Percentiles rank a stretch among this genome's conserved stretches.
These are phyloP conservation scores for Aspergillus sp. DNA, from an alignment of 2,329 filamentous ascomycete species.

Conservation along the genomic window DNA sequence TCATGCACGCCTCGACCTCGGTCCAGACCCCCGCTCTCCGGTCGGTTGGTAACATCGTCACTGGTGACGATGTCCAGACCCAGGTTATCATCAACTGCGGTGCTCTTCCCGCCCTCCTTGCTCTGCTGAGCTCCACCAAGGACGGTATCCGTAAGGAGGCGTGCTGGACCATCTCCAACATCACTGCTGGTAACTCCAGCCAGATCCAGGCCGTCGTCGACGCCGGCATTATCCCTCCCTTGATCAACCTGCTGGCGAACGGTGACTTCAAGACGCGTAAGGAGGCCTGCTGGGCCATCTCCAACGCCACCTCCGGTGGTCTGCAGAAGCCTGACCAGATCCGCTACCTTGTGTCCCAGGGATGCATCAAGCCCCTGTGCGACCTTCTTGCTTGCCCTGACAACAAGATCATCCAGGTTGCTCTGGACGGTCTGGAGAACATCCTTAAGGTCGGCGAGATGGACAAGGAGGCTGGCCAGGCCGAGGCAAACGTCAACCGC, in stretches of 20 bases:
- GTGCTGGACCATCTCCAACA: slow-evolving; percentile 99
- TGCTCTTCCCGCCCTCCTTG: slow-evolving; percentile 85
- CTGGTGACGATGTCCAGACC: slow-evolving; percentile 96
- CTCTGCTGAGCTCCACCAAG: slow-evolving; percentile 93
- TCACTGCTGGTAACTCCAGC: slow-evolving; percentile 95
- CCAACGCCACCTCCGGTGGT: slow-evolving; percentile 94
- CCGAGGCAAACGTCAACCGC: slow-evolving; percentile 70
- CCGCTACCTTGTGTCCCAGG: slow-evolving; percentile 86
- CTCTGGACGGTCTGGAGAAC: slow-evolving; percentile 96
- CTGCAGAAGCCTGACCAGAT: slow-evolving; percentile 99
- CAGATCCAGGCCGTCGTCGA: slow-evolving; percentile 98
- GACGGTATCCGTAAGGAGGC: slow-evolving; percentile 99
- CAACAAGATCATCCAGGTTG: slow-evolving; percentile 99
- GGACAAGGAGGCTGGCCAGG: slow-evolving; percentile 81
- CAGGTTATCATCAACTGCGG: slow-evolving; percentile 99
- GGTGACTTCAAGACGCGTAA: slow-evolving; percentile 99
- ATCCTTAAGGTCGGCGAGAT: slow-evolving; percentile 99
- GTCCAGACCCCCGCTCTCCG: slow-evolving; percentile 96
- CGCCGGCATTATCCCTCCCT: slow-evolving; percentile 91
- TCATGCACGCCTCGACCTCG: slow-evolving; percentile 97
- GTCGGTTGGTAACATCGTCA: slow-evolving; percentile 98
- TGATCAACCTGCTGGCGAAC: slow-evolving; percentile 94
- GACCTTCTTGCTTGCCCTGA: slow-evolving; percentile 94
- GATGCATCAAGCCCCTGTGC: slow-evolving; percentile 96
- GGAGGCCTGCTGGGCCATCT: slow-evolving; percentile 99